phyloP scores from a whole-genome alignment of 1,284 basidiomycete species.

The Wolfiporia cocos region DNA sequence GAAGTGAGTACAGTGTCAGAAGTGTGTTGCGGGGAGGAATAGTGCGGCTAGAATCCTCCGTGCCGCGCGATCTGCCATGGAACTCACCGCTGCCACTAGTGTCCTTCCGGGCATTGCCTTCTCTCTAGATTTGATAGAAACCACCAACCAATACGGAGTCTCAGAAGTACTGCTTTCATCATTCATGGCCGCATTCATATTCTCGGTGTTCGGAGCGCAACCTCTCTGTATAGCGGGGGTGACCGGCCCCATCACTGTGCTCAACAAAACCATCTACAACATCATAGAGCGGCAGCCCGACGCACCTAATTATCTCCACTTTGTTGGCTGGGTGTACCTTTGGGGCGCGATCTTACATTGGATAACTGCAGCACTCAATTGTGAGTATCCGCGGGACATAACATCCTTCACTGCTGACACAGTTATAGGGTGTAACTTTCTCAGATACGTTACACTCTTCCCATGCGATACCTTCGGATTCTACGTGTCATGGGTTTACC shows the following conservation, averaged over 20 bases:
- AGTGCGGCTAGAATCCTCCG: constrained; percentile 1
- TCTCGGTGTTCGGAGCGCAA: constrained; percentile 86
- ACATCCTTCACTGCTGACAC: background rate
- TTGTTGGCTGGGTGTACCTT: constrained; percentile 88
- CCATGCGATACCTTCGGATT: constrained; percentile 94
- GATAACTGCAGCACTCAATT: constrained; percentile 81
- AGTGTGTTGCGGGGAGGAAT: background rate
- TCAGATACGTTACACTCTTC: constrained; percentile 86
- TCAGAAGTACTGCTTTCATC: constrained; percentile 79
- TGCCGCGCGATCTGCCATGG: background rate
- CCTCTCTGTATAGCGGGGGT: constrained; percentile 93
- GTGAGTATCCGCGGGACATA: constrained; percentile 32
- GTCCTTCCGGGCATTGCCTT: constrained; percentile 91
- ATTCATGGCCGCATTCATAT: constrained; percentile 90
- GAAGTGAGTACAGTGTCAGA: constrained; percentile 43
- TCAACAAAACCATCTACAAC: constrained; percentile 87
- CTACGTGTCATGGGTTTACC: constrained; percentile 84
- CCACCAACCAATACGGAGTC: constrained; percentile 86
- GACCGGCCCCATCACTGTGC: constrained; percentile 87
- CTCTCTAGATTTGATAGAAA: constrained; percentile 90
- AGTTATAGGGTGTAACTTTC: constrained; percentile 67
- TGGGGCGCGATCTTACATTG: constrained; percentile 95
- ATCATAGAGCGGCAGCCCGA: constrained; percentile 57
- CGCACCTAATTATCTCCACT: constrained; percentile 76
- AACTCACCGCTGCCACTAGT: constrained; percentile 27